Conservation (phyloP, 495 filamentous ascomycete species). For the Aeminium ludgeri region DNA sequence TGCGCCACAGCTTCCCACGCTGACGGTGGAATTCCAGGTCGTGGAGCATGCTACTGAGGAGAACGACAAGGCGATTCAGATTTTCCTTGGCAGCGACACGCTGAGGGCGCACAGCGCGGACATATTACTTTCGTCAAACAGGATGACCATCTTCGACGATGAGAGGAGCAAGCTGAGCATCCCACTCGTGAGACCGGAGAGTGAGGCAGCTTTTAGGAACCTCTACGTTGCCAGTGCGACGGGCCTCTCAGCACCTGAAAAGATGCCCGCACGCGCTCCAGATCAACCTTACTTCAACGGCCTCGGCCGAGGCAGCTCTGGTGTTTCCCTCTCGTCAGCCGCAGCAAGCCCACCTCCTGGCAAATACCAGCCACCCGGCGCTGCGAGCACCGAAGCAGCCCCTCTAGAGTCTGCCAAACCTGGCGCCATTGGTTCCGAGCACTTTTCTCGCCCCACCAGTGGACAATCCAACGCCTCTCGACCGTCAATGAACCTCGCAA, state of each 20-base stretch:
- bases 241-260: not conserved
- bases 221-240: slow-evolving; percentile 41
- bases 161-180: slow-evolving; percentile 79
- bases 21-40: slow-evolving; percentile 66
- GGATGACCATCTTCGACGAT: slow-evolving; percentile 70
- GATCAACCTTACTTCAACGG: slow-evolving; percentile 12
- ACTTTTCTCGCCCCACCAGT: slow-evolving; percentile 11
- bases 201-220: slow-evolving; percentile 60
- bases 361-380: slow-evolving; percentile 13
- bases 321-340: slow-evolving; percentile 9
- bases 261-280: not conserved
- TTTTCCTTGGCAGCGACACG: slow-evolving; percentile 44
- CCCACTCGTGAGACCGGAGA: slow-evolving; percentile 85
- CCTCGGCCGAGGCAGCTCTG: slow-evolving; percentile 12
- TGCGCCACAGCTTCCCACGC: slow-evolving; percentile 57
- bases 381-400: slow-evolving; percentile 2
- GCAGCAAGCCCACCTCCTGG: slow-evolving; percentile 14
- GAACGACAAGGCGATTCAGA: slow-evolving; percentile 21
- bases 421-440: slow-evolving; percentile 7
- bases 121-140: slow-evolving; percentile 79
- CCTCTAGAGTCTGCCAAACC: slow-evolving; percentile 4
- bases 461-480: slow-evolving; percentile 14
- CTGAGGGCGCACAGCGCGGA: slow-evolving; percentile 79
- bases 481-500: slow-evolving; percentile 7
- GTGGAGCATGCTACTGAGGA: slow-evolving; percentile 34